phyloP scores from a whole-genome alignment of 495 filamentous ascomycete genomes.

The Parmelia sp. region DNA sequence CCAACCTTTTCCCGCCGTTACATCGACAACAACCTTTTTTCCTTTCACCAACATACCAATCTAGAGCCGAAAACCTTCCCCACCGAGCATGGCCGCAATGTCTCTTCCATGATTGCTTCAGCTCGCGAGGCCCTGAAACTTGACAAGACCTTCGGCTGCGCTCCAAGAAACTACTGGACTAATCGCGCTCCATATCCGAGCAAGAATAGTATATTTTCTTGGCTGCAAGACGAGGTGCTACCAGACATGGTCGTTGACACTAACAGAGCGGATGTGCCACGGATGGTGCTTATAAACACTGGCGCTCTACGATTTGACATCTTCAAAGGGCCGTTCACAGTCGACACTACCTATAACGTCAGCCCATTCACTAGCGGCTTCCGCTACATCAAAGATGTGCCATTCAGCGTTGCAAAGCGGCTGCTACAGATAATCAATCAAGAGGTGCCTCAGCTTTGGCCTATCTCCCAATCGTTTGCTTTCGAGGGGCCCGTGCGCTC shows the following conservation, averaged over 20 bases:
- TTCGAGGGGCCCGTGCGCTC: not conserved
- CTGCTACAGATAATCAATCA: conserved; percentile 69
- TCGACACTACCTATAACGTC: conserved; percentile 74
- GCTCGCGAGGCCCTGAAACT: conserved; percentile 66
- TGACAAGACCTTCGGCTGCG: conserved; percentile 72
- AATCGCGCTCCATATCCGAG: conserved; percentile 64
- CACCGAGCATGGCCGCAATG: conserved; percentile 68
- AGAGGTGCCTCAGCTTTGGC: conserved; percentile 52
- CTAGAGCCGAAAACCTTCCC: conserved; percentile 65
- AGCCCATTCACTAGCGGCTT: conserved; percentile 84
- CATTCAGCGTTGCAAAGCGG: conserved; percentile 62
- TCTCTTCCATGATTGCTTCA: conserved; percentile 62
- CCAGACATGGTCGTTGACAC: conserved; percentile 52
- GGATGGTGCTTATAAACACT: conserved; percentile 75
- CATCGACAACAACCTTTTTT: conserved; percentile 90
- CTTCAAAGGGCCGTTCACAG: conserved; percentile 84
- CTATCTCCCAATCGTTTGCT: conserved; percentile 19
- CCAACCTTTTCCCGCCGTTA: conserved; percentile 70
- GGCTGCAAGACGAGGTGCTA: conserved; percentile 69
- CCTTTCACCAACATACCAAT: conserved; percentile 73
- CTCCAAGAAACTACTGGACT: conserved; percentile 75
- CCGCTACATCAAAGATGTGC: conserved; percentile 70
- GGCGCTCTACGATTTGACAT: conserved; percentile 92
- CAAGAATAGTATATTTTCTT: conserved; percentile 67
- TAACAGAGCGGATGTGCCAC: conserved; percentile 45